A percentile compares a stretch with the other conserved stretches of the same genome.
Conservation (phyloP, 495 filamentous ascomycete species). For the Penicillium antarcticum region DNA sequence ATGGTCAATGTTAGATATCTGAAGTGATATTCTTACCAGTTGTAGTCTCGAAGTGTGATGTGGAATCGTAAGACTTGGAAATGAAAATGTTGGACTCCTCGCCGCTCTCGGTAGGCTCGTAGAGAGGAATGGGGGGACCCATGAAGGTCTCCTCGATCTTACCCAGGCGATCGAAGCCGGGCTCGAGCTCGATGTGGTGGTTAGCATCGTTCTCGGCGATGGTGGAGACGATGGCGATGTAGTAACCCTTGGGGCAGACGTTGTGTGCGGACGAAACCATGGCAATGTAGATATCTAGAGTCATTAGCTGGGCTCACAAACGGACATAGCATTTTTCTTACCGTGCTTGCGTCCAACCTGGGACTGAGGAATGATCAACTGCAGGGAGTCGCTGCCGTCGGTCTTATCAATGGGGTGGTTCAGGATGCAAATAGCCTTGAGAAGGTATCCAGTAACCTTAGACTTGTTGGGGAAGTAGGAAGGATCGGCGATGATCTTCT, state of each 20-base stretch:
- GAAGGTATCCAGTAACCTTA: constrained; percentile 78
- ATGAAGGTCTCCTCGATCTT: constrained; percentile 97
- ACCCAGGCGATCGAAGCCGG: constrained; percentile 90
- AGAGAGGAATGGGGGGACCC: constrained; percentile 85
- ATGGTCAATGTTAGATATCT: neutral
- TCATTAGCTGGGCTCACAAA: constrained; percentile 17
- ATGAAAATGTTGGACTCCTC: constrained; percentile 91
- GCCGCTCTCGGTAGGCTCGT: constrained; percentile 87
- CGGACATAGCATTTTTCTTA: constrained; percentile 35
- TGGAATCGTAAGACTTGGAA: constrained; percentile 96
- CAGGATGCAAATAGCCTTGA: constrained; percentile 96
- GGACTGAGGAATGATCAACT: constrained; percentile 96
- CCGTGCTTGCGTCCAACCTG: constrained; percentile 94
- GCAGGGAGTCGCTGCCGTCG: constrained; percentile 83
- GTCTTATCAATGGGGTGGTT: constrained; percentile 91
- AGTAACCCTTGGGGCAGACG: constrained; percentile 98
- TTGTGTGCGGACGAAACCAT: constrained; percentile 95
- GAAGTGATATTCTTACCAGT: constrained; percentile 47
- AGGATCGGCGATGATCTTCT: constrained; percentile 93
- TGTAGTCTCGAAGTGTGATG: constrained; percentile 94
- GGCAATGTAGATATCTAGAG: constrained; percentile 92
- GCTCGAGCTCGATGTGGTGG: constrained; percentile 91
- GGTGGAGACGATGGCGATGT: constrained; percentile 96
- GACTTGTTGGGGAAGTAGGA: constrained; percentile 94
- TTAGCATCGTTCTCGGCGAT: constrained; percentile 90